A percentile compares a stretch with the other conserved stretches of the same genome.
Evolutionary conservation across 352 stramenopile species (phyloP).

Genomic region (Pythium dissotocum): DNA sequence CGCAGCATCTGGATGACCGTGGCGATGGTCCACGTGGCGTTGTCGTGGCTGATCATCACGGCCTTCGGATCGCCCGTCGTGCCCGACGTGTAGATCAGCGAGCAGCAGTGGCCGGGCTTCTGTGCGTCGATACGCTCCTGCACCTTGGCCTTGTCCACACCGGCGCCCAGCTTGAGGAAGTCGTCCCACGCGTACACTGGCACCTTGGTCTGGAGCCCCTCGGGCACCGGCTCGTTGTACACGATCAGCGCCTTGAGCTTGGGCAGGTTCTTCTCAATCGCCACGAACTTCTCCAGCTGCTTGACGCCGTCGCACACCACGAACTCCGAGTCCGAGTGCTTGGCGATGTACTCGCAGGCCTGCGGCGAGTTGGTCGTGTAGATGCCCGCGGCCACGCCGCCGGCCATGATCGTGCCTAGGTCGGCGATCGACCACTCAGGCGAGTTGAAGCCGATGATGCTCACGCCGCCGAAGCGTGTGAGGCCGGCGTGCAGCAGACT

Average conservation of each 20-base stretch:
- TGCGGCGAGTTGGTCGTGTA: slow-evolving; percentile 95
- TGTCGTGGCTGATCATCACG: slow-evolving; percentile 97
- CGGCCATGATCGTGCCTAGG: slow-evolving; percentile 92
- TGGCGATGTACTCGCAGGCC: slow-evolving; percentile 92
- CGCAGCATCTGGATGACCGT: slow-evolving; percentile 67
- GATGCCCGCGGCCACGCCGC: slow-evolving; percentile 92
- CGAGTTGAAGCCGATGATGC: slow-evolving; percentile 91
- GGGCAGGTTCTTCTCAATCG: slow-evolving; percentile 82
- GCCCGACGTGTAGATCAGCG: slow-evolving; percentile 95
- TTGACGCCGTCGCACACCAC: slow-evolving; percentile 92
- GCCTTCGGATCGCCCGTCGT: slow-evolving; percentile 95
- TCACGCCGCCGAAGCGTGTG: slow-evolving; percentile 75
- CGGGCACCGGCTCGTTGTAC: slow-evolving; percentile 87
- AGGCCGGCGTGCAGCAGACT: slow-evolving; percentile 69
- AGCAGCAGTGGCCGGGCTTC: slow-evolving; percentile 86
- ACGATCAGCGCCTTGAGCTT: slow-evolving; percentile 94
- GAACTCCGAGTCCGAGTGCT: slow-evolving; percentile 92
- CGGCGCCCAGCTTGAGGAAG: slow-evolving; percentile 72
- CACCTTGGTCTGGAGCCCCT: slow-evolving; percentile 59
- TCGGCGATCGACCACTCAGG: slow-evolving; percentile 93
- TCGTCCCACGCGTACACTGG: slow-evolving; percentile 81
- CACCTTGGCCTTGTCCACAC: slow-evolving; percentile 63
- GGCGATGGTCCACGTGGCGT: slow-evolving; percentile 86
- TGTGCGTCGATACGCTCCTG: slow-evolving; percentile 74
- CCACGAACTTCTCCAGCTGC: slow-evolving; percentile 94